Evolutionary conservation across 768 basidiomycete genomes (phyloP), one percentile per base, ranked within the genome.

Genomic region (Exsudoporus frostii): DNA sequence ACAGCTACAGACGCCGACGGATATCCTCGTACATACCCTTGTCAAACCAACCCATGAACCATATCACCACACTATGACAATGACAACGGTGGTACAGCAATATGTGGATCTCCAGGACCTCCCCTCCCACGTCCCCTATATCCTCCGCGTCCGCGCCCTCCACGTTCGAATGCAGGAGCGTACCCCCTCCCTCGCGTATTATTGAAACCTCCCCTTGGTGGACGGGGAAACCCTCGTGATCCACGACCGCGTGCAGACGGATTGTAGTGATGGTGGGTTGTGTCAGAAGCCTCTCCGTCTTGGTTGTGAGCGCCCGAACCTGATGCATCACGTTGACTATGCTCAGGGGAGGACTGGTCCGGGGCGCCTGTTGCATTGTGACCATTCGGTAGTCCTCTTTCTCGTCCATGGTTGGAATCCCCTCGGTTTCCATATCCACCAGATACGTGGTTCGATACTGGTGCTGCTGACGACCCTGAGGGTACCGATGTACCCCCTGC

Each of bases 111-210:
- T 14, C 63, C 66, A 17, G 46, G 10, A 0, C 49, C 61, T 25
- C 63, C 70, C 36, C 72, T 61, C 29, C 67, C 74, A 4, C 73
- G 58, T 33, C 70, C 74, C 40, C 74, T 60, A 37, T 48, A 59
- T 37, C 66, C 56, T 44, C 70, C 57, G 17, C 66, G 62, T 41
- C 73, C 71, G 0, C 70, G 60, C 32, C 63, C 65, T 15, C 66
- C 73, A 20, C 74, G 70, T 36, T 71, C 69, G n/a, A 61, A 45
- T 45, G 53, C 45, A 0, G 69, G 54, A 22, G 22, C 41, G 24
- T 61, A 67, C n/a, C 70, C 74, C 9, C 76, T 62, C 37, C 73
- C 74, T 37, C 74, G 66, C 14, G 45, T 36, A 22, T 44, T 30
- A 51, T 30, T 14, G 27, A 65, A 64, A 5, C 64, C 56, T 22